A percentile compares a stretch with the other conserved stretches of the same genome.
These are phyloP conservation scores for Acarospora socialis DNA, from an alignment of 2,329 filamentous ascomycete species.

Conservation along the genomic window DNA sequence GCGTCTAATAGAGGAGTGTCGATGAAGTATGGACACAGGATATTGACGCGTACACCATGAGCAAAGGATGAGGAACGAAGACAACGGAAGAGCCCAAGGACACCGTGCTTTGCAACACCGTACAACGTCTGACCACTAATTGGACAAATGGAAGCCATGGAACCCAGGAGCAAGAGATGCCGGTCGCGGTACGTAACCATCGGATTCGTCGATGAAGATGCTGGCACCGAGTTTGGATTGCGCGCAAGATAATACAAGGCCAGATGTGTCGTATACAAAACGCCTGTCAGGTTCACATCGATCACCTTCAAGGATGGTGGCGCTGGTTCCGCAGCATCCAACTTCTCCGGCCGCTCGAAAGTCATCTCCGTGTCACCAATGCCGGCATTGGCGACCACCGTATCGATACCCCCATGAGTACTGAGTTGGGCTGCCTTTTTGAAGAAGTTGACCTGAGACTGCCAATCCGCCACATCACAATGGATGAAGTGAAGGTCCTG, in stretches of 20 bases:
- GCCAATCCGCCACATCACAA: slow-evolving; percentile 53
- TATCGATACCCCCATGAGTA: slow-evolving; percentile 42
- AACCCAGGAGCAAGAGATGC: slow-evolving; percentile 49
- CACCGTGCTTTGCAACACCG: slow-evolving; percentile 48
- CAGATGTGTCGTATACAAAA: slow-evolving; percentile 51
- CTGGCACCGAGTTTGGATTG: slow-evolving; percentile 31
- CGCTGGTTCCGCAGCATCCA: slow-evolving; percentile 32
- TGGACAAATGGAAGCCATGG: slow-evolving; percentile 39
- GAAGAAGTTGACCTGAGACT: slow-evolving; percentile 50
- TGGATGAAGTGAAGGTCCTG: slow-evolving; percentile 43
- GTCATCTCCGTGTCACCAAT: slow-evolving; percentile 29
- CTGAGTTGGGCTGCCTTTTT: slow-evolving; percentile 41
- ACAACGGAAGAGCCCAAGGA: slow-evolving; percentile 49
- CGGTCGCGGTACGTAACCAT: slow-evolving; percentile 32
- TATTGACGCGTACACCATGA: slow-evolving; percentile 46
- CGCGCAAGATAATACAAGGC: slow-evolving; percentile 44
- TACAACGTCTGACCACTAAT: slow-evolving; percentile 38
- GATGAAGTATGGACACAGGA: slow-evolving; percentile 54
- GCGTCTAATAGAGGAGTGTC: slow-evolving; percentile 44
- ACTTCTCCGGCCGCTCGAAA: slow-evolving; percentile 35
- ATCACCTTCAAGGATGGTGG: slow-evolving; percentile 40
- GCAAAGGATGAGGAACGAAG: slow-evolving; percentile 36
- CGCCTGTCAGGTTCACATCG: slow-evolving; percentile 49
- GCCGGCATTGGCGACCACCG: slow-evolving; percentile 54
- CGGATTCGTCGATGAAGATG: slow-evolving; percentile 20